Evolutionary conservation across 805 yeast genomes (phyloP), one percentile per base, ranked within the genome.

Genomic region (Hanseniaspora lindneri): DNA sequence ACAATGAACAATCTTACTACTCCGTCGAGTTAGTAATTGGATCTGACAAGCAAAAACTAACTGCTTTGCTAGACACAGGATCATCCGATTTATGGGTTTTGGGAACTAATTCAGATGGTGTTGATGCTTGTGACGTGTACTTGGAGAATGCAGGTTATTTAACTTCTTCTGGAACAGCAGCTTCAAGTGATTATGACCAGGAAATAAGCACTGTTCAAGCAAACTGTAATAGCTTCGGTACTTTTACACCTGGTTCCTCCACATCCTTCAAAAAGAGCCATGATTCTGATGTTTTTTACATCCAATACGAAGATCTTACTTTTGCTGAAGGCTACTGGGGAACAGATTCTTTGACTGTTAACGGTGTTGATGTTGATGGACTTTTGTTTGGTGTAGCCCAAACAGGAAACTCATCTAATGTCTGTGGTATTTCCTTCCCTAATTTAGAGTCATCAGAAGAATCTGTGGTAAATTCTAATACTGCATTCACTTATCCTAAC

Each of bases 41-140:
- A 1, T 73, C 80, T 0, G 67, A 74, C 1, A 56, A 65, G 0
- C 76, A 77, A 54, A 57, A 62, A 24, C 65, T 78, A 5, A 64
- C 63, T 13, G 75, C 77, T 6, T 59, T 76, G 25, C 57, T 80
- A 10, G 86, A 79, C 55, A 79, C 85, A 0, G 86, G 85, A 1
- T 77, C 83, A 0, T 70, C 80, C 0, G 86, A 79, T 58, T 61
- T 80, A 9, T 79, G 84, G 84, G 73, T 79, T 21, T 66, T 73
- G 51, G 65, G 68, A 73, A 73, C 54, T 67, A 50, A 33, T 8
- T 34, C 32, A 16, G 20, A 42, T n/a, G 34, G 39, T 20, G 39
- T 48, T n/a, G n/a, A 34, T 19, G 47, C 51, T 17, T 48, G 51
- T 48, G 47, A 48, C 24, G 47, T 43, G 10, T 48, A 48, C 21